Base-by-base conservation (phyloP, 805 yeast genomes). In the Blastobotrys terrestris region DNA sequence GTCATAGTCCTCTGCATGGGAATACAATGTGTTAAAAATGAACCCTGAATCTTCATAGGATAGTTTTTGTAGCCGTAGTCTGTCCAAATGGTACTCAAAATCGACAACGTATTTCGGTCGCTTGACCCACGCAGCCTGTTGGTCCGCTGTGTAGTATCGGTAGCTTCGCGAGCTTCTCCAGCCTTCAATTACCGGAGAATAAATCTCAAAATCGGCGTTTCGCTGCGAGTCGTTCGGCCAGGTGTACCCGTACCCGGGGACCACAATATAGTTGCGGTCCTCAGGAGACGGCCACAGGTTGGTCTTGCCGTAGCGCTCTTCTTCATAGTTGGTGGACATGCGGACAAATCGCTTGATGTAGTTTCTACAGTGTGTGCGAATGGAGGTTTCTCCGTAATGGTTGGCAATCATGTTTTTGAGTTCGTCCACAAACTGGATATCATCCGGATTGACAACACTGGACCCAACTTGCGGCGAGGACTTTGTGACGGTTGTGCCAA, bases 231-330 rank as follows among this genome's bases (percentile, higher is more conserved):
- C 67, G 39, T 53, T 55, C n/a, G 58, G 43, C 69, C 68, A 67
- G 15, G 57, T 58, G 48, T 61, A 64, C n/a, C 71, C 71, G 50
- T 63, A 62, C 5, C 65, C 66, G 7, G 62, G 62, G 3, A 64
- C 53, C 26, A 57, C 60, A 14, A 35, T 21, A 48, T 53, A 62
- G 39, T 49, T 43, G 14, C 57, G 48, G 43, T 57, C 57, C 15
- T 35, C 53, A 1, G 47, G 40, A 18, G 54, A 42, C 2, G 63
- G 62, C 61, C 60, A 55, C 40, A 59, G 51, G 39, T 54, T 53
- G 5, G 61, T 53, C 20, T 55, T 49, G n/a, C 61, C 62, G 49
- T 62, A 63, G 40, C 53, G 55, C 46, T 54, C 43, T 35, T 60
- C 63, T 39, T 65, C 67, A 46, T 62, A 63, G 31, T 54, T 58